These are phyloP conservation scores for Penicillium dipodomyicola DNA, from an alignment of 495 filamentous ascomycete genomes.

Conservation along the genomic window DNA sequence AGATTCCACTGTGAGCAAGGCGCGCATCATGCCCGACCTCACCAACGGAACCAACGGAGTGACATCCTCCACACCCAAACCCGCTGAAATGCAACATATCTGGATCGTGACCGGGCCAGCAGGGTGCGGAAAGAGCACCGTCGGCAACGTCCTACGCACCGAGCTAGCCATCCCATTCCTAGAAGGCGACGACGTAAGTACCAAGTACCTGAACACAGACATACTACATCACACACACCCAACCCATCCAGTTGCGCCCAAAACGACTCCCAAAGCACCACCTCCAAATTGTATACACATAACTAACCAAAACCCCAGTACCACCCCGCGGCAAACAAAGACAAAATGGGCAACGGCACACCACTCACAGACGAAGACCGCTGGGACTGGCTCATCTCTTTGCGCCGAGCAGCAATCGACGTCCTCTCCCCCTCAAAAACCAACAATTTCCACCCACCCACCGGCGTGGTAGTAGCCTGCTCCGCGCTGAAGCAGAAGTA, in stretches of 20 bases:
- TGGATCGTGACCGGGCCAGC: constrained; percentile 98
- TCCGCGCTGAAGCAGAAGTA: constrained; percentile 96
- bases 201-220: background rate
- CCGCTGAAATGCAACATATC: constrained; percentile 67
- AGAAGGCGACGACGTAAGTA: constrained; percentile 91
- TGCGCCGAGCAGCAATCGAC: constrained; percentile 76
- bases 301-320: constrained; percentile 53
- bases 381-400: constrained; percentile 94
- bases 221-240: background rate
- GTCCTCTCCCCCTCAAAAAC: constrained; percentile 54
- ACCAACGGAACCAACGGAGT: constrained; percentile 4
- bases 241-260: background rate
- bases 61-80: constrained; percentile 21
- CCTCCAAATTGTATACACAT: constrained; percentile 9
- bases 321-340: constrained; percentile 79
- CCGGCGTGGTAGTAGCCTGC: constrained; percentile 92
- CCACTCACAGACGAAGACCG: constrained; percentile 93
- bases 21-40: constrained; percentile 24
- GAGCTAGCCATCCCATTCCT: constrained; percentile 76
- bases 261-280: background rate
- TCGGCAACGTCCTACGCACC: constrained; percentile 73
- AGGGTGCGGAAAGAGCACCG: constrained; percentile 93
- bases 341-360: constrained; percentile 86
- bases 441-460: constrained; percentile 46
- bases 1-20: constrained; percentile 25